Evolutionary conservation across 2,329 filamentous ascomycete genomes (phyloP).

Genomic region (Trichothecium roseum): DNA sequence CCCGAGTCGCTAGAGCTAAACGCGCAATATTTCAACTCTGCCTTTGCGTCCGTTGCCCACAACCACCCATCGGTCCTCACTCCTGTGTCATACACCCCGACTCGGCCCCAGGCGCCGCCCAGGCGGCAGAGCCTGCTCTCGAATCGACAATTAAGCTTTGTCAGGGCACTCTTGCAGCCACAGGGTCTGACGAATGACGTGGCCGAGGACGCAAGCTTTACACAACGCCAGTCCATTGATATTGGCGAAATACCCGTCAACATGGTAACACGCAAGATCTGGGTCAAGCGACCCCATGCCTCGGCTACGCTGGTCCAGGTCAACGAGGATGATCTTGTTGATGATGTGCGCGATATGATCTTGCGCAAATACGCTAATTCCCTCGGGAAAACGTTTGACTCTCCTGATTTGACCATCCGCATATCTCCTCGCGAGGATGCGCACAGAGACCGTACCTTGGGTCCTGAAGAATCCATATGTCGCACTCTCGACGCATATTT

Average conservation of each 20-base stretch:
- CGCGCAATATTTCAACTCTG: not conserved
- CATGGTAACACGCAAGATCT: conserved; percentile 72
- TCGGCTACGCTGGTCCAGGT: conserved; percentile 83
- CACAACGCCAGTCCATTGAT: conserved; percentile 8
- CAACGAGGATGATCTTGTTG: conserved; percentile 80
- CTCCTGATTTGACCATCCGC: conserved; percentile 76
- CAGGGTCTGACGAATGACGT: conserved; percentile 9
- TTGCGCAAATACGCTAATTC: conserved; percentile 91
- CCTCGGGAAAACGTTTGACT: conserved; percentile 76
- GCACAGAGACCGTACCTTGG: conserved; percentile 55
- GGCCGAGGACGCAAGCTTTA: conserved; percentile 5
- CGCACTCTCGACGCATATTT: conserved; percentile 73
- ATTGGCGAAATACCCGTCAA: conserved; percentile 26
- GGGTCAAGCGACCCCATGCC: conserved; percentile 80
- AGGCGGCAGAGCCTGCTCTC: conserved; percentile 22
- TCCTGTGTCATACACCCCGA: conserved; percentile 8
- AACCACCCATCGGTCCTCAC: conserved; percentile 3
- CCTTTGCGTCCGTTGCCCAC: conserved; percentile 4
- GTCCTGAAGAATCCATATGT: conserved; percentile 77
- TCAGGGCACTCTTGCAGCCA: conserved; percentile 19
- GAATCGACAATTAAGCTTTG: conserved; percentile 24
- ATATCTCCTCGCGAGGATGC: conserved; percentile 59
- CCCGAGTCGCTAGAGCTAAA: conserved; percentile 1
- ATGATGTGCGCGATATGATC: conserved; percentile 89
- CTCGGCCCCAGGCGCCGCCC: conserved; percentile 1